Base-by-base conservation (phyloP, 2,329 filamentous ascomycete species). In the Clonostachys chloroleuca region DNA sequence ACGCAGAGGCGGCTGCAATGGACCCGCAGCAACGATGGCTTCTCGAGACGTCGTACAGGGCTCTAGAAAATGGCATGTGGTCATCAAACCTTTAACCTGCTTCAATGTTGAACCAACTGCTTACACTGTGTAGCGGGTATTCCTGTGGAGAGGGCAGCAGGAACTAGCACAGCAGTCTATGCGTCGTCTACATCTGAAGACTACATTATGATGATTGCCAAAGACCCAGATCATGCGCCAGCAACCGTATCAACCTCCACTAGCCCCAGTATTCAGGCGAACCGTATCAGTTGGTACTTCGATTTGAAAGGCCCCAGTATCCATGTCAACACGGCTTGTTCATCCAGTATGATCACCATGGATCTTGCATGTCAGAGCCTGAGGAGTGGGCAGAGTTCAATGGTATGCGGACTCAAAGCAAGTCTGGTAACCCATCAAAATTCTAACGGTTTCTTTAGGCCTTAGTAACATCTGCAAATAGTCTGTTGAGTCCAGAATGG, bases 1-100 rank as follows among this genome's bases (percentile, higher is more conserved):
- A 30, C 3, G 71, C 73, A 51, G 73, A 78, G 56, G 75, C 71
- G 24, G 64, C 64, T 42, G 72, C 73, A 1, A 74, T 51, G 58
- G 77, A 81, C 43, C 77, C 77, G 1, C 75, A 80, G 50, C 75
- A 80, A 48, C 66, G 77, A 2, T 61, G 77, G 17, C 63, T 78
- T 7, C 63, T 80, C 3, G 76, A 81, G 55, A 76, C 72, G 48
- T 71, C 73, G 1, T 80, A 75, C 49, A 77, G 80, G 56, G 74
- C 75, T 0, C 61, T 80, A 9, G 77, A 80, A 52, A 76, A 72
- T 47, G 55, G 54, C 1, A 54, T 47, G 54, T 36, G 56, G 8
- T 10, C 8, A 30, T 30, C 24, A 10, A 30, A 30, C 24, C 24
- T 30, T 30, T 9, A 30, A 30, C 9, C 24, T 30, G 24, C 8